Conservation (phyloP, 495 filamentous ascomycete species). For the Penicillium dipodomyicola region DNA sequence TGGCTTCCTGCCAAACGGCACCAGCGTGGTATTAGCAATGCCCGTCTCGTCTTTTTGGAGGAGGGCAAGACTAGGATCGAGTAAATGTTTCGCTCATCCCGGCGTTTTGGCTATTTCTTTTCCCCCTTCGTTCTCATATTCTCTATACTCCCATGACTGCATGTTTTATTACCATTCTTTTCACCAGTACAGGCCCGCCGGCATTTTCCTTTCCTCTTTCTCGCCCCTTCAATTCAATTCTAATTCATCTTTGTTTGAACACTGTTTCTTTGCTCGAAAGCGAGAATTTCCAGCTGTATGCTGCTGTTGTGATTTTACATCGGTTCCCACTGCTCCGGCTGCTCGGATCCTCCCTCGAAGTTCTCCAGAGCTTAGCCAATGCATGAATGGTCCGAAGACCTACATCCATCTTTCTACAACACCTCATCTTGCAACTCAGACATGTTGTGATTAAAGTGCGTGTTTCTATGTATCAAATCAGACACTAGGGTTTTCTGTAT, state of each 20-base stretch:
- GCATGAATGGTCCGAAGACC: neutral
- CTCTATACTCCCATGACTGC: constrained; percentile 25
- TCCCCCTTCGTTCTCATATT: constrained; percentile 13
- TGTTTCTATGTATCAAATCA: no score
- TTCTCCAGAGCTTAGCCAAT: neutral
- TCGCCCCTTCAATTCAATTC: constrained; percentile 8
- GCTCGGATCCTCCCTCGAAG: neutral
- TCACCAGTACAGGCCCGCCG: constrained; percentile 3
- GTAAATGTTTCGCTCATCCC: constrained; percentile 33
- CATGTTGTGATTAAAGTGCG: no score
- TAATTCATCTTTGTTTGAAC: constrained; percentile 6
- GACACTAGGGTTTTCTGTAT: no score
- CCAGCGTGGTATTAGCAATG: constrained; percentile 74
- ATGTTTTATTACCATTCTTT: constrained; percentile 23
- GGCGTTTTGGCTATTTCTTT: neutral
- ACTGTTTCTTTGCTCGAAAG: constrained; percentile 8
- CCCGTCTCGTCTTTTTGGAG: constrained; percentile 75
- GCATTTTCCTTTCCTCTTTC: constrained; percentile 10
- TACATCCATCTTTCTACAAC: neutral
- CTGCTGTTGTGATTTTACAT: neutral
- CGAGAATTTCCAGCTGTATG: neutral
- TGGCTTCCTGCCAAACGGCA: constrained; percentile 61
- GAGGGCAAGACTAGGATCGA: constrained; percentile 98
- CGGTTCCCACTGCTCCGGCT: neutral
- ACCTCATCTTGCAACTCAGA: no score